Conservation (phyloP, 441 rosid genomes). For the Syzygium syzygioides region DNA sequence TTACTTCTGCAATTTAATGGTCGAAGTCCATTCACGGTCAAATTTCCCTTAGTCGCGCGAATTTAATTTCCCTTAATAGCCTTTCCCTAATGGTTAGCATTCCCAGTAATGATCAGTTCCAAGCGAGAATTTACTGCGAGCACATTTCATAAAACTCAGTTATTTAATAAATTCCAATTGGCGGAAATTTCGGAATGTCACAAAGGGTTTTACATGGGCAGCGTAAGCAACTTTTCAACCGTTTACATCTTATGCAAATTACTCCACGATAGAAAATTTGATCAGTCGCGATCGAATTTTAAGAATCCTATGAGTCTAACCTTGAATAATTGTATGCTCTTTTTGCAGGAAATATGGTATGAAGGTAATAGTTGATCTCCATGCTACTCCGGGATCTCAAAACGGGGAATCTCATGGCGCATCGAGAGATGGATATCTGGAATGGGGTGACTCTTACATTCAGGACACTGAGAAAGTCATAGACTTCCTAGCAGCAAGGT, state of each 20-base stretch:
- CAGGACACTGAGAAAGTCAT: constrained; percentile 24
- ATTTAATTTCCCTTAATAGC: too few species aligned
- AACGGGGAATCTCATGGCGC: constrained; percentile 24
- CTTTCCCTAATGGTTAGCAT: too few species aligned
- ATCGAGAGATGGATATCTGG: constrained; percentile 24
- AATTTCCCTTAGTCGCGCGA: too few species aligned
- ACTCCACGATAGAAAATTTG: background rate
- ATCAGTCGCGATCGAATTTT: background rate
- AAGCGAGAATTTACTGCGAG: too few species aligned
- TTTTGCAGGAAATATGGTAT: constrained; percentile 19
- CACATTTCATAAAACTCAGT: too few species aligned
- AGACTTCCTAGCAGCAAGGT: constrained; percentile 34
- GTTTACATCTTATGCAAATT: background rate
- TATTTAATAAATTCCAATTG: too few species aligned
- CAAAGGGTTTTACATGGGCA: constrained; percentile 40
- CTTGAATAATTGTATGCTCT: background rate
- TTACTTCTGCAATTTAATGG: too few species aligned
- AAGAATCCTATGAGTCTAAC: background rate
- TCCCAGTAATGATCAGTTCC: too few species aligned
- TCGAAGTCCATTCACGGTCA: too few species aligned
- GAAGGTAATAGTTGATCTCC: constrained; percentile 33
- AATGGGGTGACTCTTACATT: constrained; percentile 31
- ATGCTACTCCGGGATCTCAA: constrained; percentile 25
- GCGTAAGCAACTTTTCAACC: constrained; percentile 12
- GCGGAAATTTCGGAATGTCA: too few species aligned